Percentiles rank a stretch among this genome's conserved stretches.
These are phyloP conservation scores for Trichoderma oligosporum DNA, from an alignment of 2,329 filamentous ascomycete genomes.

Conservation along the genomic window DNA sequence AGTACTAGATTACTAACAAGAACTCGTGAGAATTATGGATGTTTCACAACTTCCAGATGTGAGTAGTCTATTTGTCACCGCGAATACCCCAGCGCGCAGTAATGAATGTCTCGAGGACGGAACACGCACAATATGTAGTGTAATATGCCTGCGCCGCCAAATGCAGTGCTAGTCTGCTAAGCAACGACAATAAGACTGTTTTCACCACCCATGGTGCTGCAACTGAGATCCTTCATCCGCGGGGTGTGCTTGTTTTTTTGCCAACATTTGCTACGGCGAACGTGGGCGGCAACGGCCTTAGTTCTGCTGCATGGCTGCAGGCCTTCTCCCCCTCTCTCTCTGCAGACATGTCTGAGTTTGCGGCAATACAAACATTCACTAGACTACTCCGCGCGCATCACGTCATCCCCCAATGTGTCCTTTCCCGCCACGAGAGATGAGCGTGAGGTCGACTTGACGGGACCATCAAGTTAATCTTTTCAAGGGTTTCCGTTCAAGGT, in stretches of 20 bases:
- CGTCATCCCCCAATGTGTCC: not conserved
- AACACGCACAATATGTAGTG: slow-evolving; percentile 29
- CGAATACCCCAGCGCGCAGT: not conserved
- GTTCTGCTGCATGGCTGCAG: slow-evolving; percentile 14
- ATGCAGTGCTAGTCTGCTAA: slow-evolving; percentile 20
- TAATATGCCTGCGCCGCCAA: slow-evolving; percentile 28
- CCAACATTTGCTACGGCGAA: slow-evolving; percentile 21
- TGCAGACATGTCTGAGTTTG: not conserved
- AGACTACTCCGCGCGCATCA: not conserved
- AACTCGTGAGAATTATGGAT: too few relatives aligned
- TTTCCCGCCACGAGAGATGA: not conserved
- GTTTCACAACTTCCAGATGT: not conserved
- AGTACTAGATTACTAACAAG: too few relatives aligned
- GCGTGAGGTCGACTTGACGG: not conserved
- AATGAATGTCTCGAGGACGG: not conserved
- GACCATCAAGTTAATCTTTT: not conserved
- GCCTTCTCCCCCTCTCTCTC: slow-evolving; percentile 18
- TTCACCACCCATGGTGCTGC: not conserved
- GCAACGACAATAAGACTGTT: not conserved
- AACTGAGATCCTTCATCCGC: not conserved
- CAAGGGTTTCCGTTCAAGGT: too few relatives aligned
- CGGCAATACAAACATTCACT: not conserved
- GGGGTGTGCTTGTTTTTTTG: slow-evolving; percentile 25
- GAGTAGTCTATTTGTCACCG: not conserved
- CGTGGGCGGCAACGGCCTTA: slow-evolving; percentile 24